Percentiles rank a stretch among this genome's conserved stretches.
Conservation (phyloP, 352 stramenopile species). For the Pythium monospermum region DNA sequence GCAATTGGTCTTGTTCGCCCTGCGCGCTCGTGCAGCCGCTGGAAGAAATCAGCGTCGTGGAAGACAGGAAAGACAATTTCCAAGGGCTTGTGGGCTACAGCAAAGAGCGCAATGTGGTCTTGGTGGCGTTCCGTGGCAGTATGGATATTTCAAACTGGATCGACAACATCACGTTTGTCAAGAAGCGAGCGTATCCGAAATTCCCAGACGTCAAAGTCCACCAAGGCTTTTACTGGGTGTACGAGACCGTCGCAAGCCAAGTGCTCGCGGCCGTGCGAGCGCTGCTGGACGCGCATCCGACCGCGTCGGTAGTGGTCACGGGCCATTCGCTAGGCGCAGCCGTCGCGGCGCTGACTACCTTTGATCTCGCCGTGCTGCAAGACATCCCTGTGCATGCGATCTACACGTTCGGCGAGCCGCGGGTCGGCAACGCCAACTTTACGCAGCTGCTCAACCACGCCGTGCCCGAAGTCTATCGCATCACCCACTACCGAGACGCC, state of each 20-base stretch:
- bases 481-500: constrained; percentile 76
- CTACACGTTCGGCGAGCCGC: constrained; percentile 77
- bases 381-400: constrained; percentile 46
- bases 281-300: constrained; percentile 31
- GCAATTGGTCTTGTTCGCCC: constrained; percentile 71
- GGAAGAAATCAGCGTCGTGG: constrained; percentile 42
- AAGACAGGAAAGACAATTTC: constrained; percentile 72
- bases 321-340: constrained; percentile 75
- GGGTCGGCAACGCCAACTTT: constrained; percentile 69
- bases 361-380: constrained; percentile 63
- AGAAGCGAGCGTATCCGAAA: constrained; percentile 55
- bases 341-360: constrained; percentile 64
- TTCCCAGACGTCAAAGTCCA: constrained; percentile 65
- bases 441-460: constrained; percentile 43
- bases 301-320: constrained; percentile 51
- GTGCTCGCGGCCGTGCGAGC: constrained; percentile 33
- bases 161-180: constrained; percentile 81
- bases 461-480: constrained; percentile 54
- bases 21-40: constrained; percentile 55
- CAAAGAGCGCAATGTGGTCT: constrained; percentile 34
- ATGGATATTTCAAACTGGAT: constrained; percentile 85
- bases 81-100: constrained; percentile 78
- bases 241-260: constrained; percentile 49
- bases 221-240: constrained; percentile 80
- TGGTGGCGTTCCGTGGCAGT: constrained; percentile 78